phyloP scores from a whole-genome alignment of 176 grass and related monocot genomes.

The Tillandsia fasciculata region DNA sequence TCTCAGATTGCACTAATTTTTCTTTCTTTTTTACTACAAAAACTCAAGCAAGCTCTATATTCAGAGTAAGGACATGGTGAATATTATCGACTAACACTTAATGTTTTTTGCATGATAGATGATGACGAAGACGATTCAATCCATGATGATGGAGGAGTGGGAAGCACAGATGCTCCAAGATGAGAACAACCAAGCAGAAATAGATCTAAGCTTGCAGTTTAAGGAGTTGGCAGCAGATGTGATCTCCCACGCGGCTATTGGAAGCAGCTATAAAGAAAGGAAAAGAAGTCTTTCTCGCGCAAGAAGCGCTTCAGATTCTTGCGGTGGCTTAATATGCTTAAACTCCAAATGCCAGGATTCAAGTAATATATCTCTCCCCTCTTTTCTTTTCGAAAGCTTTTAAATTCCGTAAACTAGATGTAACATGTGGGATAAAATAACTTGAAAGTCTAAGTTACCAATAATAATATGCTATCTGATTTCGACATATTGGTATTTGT shows the following conservation, averaged over 20 bases:
- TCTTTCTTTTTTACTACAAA: background rate
- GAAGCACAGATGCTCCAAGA: background rate
- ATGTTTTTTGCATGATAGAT: background rate
- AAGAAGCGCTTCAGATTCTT: constrained; percentile 43
- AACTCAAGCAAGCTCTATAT: background rate
- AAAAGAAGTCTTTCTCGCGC: constrained; percentile 57
- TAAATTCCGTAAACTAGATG: no score
- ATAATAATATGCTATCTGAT: background rate
- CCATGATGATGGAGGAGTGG: constrained; percentile 11
- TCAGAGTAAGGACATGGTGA: background rate
- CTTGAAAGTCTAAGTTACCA: no score
- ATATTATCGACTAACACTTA: background rate
- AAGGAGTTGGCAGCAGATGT: constrained; percentile 4
- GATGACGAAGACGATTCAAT: background rate
- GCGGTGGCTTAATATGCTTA: constrained; percentile 17
- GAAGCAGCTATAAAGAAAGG: constrained; percentile 46
- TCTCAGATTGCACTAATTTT: no score
- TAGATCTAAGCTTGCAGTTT: constrained; percentile 12
- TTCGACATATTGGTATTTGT: background rate
- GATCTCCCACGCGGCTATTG: constrained; percentile 45
- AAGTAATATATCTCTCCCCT: background rate
- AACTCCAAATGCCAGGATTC: constrained; percentile 19
- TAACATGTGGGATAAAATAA: no score
- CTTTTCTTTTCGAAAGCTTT: no score
- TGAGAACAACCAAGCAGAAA: background rate